Evolutionary conservation across 208 protist genomes (phyloP).

Genomic region (Trypanosoma mega): DNA sequence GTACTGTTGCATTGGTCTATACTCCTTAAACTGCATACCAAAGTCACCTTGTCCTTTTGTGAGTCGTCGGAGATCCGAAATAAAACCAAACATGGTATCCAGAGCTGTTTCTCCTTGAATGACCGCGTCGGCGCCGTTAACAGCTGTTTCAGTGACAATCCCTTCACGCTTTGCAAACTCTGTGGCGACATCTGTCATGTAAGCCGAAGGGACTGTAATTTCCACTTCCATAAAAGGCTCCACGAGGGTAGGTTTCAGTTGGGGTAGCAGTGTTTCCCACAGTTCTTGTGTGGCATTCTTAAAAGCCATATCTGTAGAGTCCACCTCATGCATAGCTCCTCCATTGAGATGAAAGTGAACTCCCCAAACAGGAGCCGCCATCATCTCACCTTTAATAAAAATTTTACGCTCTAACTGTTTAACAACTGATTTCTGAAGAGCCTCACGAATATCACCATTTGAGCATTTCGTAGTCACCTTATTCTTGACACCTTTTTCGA

Average conservation of each 20-base stretch:
- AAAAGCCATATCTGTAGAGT: conserved; percentile 99
- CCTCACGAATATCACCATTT: conserved; percentile 95
- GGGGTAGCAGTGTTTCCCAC: conserved; percentile 92
- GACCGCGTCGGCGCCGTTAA: conserved; percentile 79
- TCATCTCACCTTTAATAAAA: conserved; percentile 93
- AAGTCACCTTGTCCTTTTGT: conserved; percentile 93
- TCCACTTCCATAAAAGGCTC: conserved; percentile 98
- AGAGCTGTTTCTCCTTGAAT: conserved; percentile 90
- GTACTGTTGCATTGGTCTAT: conserved; percentile 87
- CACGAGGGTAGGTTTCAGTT: conserved; percentile 92
- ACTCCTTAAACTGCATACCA: conserved; percentile 93
- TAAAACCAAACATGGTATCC: conserved; percentile 94
- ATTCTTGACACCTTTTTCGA: conserved; percentile 89
- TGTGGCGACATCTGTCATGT: conserved; percentile 86
- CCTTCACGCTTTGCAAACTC: conserved; percentile 89
- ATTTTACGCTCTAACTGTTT: conserved; percentile 92
- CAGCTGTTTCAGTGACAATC: conserved; percentile 81
- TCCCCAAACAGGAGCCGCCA: conserved; percentile 94
- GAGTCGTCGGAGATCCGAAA: conserved; percentile 88
- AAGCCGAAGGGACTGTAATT: conserved; percentile 82
- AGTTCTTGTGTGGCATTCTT: conserved; percentile 93
- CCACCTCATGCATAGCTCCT: conserved; percentile 97
- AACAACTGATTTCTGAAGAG: conserved; percentile 90
- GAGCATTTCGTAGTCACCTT: conserved; percentile 84
- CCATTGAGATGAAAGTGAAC: conserved; percentile 96